These are phyloP conservation scores for Cardamine chenopodiifolia DNA, from an alignment of 345 rosid genomes.

Conservation along the genomic window DNA sequence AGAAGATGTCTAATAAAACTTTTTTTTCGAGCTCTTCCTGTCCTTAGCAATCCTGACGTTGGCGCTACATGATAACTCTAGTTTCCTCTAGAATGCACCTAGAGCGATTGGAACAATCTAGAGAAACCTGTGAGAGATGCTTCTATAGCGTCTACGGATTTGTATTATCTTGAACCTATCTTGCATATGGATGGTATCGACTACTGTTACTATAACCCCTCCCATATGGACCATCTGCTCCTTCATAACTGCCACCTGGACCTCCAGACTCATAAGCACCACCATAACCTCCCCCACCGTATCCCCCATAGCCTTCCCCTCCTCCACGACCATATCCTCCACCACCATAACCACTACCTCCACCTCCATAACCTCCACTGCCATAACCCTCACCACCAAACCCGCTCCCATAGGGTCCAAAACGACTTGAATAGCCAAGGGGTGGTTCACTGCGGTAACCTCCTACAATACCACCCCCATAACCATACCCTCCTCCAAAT, in stretches of 20 bases:
- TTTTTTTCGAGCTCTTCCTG: constrained; percentile 28
- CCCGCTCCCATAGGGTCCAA: constrained; percentile 75
- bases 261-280: constrained; percentile 82
- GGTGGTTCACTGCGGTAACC: constrained; percentile 74
- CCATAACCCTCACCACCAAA: constrained; percentile 77
- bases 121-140: constrained; percentile 37
- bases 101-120: constrained; percentile 35
- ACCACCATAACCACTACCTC: constrained; percentile 52
- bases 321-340: constrained; percentile 56
- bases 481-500: constrained; percentile 72
- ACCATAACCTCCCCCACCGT: constrained; percentile 62
- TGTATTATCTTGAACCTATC: constrained; percentile 49
- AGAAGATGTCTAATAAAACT: constrained; percentile 20
- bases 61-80: constrained; percentile 45
- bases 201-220: constrained; percentile 94
- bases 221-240: constrained; percentile 76
- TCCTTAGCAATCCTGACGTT: constrained; percentile 39
- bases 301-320: constrained; percentile 58
- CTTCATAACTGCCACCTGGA: constrained; percentile 84
- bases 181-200: constrained; percentile 95
- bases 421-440: constrained; percentile 91
- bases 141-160: constrained; percentile 37
- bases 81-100: constrained; percentile 40
- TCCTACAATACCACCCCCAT: constrained; percentile 63
- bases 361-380: constrained; percentile 70